Evolutionary conservation across 2,329 filamentous ascomycete species (phyloP).

Genomic region (Dendrostoma leiphaemia): DNA sequence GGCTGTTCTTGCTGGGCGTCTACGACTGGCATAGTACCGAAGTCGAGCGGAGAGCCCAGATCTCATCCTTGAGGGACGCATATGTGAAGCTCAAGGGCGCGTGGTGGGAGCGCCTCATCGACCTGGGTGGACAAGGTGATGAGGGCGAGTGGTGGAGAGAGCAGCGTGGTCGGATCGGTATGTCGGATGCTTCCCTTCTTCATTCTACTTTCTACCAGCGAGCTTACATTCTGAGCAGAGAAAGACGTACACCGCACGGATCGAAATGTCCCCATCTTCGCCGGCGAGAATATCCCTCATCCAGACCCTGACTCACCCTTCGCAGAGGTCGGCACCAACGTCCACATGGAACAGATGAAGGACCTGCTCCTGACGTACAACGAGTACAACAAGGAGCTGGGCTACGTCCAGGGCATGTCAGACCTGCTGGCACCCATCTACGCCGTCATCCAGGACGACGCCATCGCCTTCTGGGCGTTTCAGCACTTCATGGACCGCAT

Average conservation of each 20-base stretch:
- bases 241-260: conserved; percentile 99
- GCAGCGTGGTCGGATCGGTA: conserved; percentile 90
- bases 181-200: conserved; percentile 29
- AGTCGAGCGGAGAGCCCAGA: conserved; percentile 78
- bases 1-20: conserved; percentile 89
- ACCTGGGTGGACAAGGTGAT: conserved; percentile 75
- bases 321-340: conserved; percentile 88
- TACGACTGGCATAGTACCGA: conserved; percentile 89
- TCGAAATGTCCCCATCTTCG: conserved; percentile 90
- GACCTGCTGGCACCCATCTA: conserved; percentile 95
- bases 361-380: conserved; percentile 99
- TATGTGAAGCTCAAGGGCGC: conserved; percentile 91
- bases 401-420: conserved; percentile 98
- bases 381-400: conserved; percentile 92
- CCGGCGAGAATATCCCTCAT: conserved; percentile 93
- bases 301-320: conserved; percentile 96
- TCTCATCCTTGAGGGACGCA: conserved; percentile 85
- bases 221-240: conserved; percentile 54
- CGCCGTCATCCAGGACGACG: conserved; percentile 95
- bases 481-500: conserved; percentile 96
- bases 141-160: conserved; percentile 96
- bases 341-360: conserved; percentile 98
- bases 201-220: neutral
- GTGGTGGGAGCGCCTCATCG: conserved; percentile 94
- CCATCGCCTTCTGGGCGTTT: conserved; percentile 95